Evolutionary conservation across 805 yeast genomes (phyloP).

Genomic region (Pichia manshurica): DNA sequence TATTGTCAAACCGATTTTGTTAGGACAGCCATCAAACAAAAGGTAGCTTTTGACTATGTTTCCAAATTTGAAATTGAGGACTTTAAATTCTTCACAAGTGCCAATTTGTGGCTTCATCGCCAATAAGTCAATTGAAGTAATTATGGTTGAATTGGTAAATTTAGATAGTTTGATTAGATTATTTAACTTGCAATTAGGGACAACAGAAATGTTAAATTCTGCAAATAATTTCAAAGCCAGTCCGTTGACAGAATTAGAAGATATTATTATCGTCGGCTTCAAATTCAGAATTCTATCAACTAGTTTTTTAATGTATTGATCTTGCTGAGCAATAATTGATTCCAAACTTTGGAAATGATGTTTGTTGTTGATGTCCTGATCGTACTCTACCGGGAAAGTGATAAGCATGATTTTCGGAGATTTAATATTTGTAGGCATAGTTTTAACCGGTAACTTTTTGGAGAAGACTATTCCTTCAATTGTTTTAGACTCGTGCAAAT

Average conservation of each 20-base stretch:
- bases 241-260: conserved; percentile 77
- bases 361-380: conserved; percentile 37
- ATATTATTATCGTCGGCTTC: conserved; percentile 72
- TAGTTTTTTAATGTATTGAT: conserved; percentile 74
- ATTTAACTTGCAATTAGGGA: conserved; percentile 72
- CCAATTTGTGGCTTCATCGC: conserved; percentile 73
- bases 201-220: conserved; percentile 74
- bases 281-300: conserved; percentile 73
- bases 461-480: conserved; percentile 83
- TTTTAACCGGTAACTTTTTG: conserved; percentile 69
- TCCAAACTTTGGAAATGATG: conserved; percentile 19
- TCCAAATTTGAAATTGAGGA: conserved; percentile 55
- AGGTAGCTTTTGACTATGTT: conserved; percentile 62
- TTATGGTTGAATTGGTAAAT: conserved; percentile 77
- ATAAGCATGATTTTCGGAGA: conserved; percentile 76
- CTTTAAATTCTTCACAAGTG: conserved; percentile 64
- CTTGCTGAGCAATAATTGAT: conserved; percentile 80
- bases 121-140: conserved; percentile 78
- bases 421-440: conserved; percentile 60
- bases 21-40: conserved; percentile 73
- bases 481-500: conserved; percentile 49
- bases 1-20: conserved; percentile 76
- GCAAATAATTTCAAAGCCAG: conserved; percentile 67
- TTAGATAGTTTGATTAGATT: conserved; percentile 74
- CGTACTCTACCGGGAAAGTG: conserved; percentile 87